These are phyloP conservation scores for Camelina hispida DNA, from an alignment of 345 rosid species.

Conservation along the genomic window DNA sequence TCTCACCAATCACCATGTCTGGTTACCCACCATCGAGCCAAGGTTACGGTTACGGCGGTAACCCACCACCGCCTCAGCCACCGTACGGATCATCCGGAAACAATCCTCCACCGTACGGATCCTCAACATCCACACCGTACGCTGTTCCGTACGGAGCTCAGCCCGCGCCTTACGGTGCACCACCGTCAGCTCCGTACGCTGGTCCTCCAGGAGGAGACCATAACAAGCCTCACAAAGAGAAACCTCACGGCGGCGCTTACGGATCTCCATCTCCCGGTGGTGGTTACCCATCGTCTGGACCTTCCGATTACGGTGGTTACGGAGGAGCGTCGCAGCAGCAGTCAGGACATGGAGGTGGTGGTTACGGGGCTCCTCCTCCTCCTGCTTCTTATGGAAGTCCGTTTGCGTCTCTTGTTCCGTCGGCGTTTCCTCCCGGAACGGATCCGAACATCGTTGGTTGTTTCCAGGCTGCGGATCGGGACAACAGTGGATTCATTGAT, in stretches of 20 bases:
- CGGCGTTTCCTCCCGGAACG: constrained; percentile 84
- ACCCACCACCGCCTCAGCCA: constrained; percentile 50
- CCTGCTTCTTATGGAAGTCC: constrained; percentile 70
- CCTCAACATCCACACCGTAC: constrained; percentile 42
- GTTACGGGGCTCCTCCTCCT: constrained; percentile 52
- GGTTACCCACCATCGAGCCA: constrained; percentile 48
- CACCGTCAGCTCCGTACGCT: constrained; percentile 37
- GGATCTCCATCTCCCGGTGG: constrained; percentile 38
- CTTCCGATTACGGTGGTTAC: constrained; percentile 58
- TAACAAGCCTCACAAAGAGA: constrained; percentile 36
- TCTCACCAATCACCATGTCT: constrained; percentile 36
- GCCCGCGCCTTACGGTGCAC: constrained; percentile 45
- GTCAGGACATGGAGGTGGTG: constrained; percentile 41
- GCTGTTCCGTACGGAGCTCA: constrained; percentile 51
- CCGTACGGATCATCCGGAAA: constrained; percentile 42
- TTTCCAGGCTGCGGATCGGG: constrained; percentile 87
- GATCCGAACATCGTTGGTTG: constrained; percentile 78
- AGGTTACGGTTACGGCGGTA: constrained; percentile 46
- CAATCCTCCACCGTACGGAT: constrained; percentile 45
- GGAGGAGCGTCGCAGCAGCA: constrained; percentile 35
- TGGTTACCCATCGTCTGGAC: constrained; percentile 57
- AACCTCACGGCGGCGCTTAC: constrained; percentile 44
- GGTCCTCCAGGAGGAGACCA: constrained; percentile 34
- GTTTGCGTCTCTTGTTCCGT: constrained; percentile 77
- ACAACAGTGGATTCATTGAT: constrained; percentile 85